Evolutionary conservation across 768 basidiomycete species (phyloP), one percentile per base, ranked within the genome.

Genomic region (Rhizopogon roseolus): DNA sequence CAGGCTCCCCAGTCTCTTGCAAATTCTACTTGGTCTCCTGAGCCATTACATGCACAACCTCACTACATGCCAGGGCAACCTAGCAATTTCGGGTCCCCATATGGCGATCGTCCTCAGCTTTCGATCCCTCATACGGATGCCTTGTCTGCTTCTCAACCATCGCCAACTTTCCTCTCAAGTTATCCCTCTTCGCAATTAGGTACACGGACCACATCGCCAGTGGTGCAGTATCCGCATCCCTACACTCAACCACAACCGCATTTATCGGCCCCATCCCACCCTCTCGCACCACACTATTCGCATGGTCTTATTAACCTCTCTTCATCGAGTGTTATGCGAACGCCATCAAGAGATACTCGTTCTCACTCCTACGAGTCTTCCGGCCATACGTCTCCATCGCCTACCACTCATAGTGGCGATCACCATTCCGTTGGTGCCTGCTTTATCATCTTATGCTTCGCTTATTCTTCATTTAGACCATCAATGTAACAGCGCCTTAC

Each of bases 401-500:
- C 77, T 5, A 73, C 69, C 41, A 69, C 42, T 67, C 70, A 50
- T 73, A 64, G 73, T 54, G 13, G 56, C 10, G 79, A 76, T 13
- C 58, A 62, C 17, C 36, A 57, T 55, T 70, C 62, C 1, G 68
- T 70, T 34, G 34, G 68, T 66, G 19, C 17, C 28, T 41, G 8
- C 16, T 54, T n/a, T 27, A n/a, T 46, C 32, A 40, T 48, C 43
- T 45, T 55, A 46, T 64, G 60, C 6, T 64, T 51, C 63, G 66
- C 29, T 75, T 74, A 4, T 71, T 75, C 57, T 81, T 55, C 85
- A 74, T 73, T 79, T 78, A 75, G 76, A 82, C 72, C 67, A 84
- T 80, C 44, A 78, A 56, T 29, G 77, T 86, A 42, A 81, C 84
- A 14, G 77, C 81, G 64, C 89, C 93, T 5, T 96, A 93, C 65